These are phyloP conservation scores for Geranium brycei DNA, from an alignment of 345 rosid species.

Conservation along the genomic window DNA sequence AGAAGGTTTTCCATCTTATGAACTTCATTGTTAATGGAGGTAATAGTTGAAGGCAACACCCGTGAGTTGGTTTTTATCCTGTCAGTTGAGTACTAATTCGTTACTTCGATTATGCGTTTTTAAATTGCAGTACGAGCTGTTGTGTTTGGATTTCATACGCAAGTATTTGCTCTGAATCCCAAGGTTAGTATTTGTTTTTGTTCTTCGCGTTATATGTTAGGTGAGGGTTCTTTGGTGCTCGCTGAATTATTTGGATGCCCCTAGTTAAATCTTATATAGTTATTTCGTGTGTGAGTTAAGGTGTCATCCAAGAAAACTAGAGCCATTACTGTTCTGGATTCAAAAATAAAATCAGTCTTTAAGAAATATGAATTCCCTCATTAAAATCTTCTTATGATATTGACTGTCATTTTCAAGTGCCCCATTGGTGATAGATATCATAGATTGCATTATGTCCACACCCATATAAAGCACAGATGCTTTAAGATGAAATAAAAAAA, in stretches of 20 bases:
- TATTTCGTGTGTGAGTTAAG: neutral
- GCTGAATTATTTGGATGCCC: neutral
- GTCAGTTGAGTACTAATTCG: neutral
- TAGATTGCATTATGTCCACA: no score
- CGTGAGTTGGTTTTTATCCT: neutral
- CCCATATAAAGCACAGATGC: no score
- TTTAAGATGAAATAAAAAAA: no score
- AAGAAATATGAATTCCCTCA: no score
- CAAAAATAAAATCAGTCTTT: neutral
- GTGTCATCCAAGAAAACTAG: neutral
- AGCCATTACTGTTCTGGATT: no score
- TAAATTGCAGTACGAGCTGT: slow-evolving; percentile 65
- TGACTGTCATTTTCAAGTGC: no score
- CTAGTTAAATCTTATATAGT: neutral
- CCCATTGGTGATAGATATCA: no score
- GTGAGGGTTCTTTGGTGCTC: no score
- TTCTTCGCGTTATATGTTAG: neutral
- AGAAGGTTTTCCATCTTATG: slow-evolving; percentile 97
- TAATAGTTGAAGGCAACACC: slow-evolving; percentile 16
- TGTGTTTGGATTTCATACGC: slow-evolving; percentile 86
- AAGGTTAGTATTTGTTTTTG: slow-evolving; percentile 47
- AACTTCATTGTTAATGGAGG: slow-evolving; percentile 98
- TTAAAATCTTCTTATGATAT: no score
- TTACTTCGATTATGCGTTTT: neutral
- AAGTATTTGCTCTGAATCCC: slow-evolving; percentile 67